These are phyloP conservation scores for Penicillium cataractarum DNA, from an alignment of 495 filamentous ascomycete species.

Conservation along the genomic window DNA sequence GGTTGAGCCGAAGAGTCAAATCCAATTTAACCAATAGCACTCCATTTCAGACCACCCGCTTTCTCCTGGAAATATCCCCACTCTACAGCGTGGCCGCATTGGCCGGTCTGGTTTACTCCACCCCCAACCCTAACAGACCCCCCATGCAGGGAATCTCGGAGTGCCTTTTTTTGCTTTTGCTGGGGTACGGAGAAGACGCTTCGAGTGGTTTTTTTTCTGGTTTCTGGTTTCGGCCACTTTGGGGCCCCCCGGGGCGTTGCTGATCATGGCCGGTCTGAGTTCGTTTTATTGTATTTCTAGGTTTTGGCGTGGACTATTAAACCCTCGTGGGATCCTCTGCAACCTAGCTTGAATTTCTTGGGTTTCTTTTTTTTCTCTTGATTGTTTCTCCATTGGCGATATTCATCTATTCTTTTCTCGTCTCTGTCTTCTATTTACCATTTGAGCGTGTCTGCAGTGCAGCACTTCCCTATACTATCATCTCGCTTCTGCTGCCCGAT, in stretches of 20 bases:
- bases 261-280: slow-evolving; percentile 12
- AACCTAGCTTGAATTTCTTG: not conserved
- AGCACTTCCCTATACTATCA: slow-evolving; percentile 1
- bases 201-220: slow-evolving; percentile 7
- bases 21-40: not conserved
- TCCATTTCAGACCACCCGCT: not conserved
- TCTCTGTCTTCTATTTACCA: not conserved
- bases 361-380: slow-evolving; percentile 7
- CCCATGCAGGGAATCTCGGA: slow-evolving; percentile 14
- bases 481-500: not conserved
- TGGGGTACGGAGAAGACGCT: slow-evolving; percentile 5
- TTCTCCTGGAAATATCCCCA: slow-evolving; percentile 2
- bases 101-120: slow-evolving; percentile 12
- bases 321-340: not conserved
- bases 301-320: not conserved
- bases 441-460: slow-evolving; percentile 12
- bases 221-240: slow-evolving; percentile 20
- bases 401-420: not conserved
- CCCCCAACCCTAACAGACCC: not conserved
- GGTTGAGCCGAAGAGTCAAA: slow-evolving; percentile 20
- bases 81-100: slow-evolving; percentile 12
- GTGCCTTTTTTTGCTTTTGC: not conserved
- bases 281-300: not conserved
- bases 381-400: not conserved
- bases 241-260: slow-evolving; percentile 4